Base-by-base conservation (phyloP, 2,329 filamentous ascomycete species). In the Sclerotinia minor region DNA sequence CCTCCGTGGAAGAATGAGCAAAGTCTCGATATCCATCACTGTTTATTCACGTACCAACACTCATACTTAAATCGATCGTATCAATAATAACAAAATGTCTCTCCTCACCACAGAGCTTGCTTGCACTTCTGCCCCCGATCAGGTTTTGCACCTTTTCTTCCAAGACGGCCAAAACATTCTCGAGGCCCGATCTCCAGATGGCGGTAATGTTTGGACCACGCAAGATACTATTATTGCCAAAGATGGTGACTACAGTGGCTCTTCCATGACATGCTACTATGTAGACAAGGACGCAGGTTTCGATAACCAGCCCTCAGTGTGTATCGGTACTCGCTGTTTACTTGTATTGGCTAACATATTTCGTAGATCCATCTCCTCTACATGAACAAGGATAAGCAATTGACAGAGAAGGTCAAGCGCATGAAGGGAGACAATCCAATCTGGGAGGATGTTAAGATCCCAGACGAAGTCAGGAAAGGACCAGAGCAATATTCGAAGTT, bases 291-390 rank as follows among this genome's bases (percentile, higher is more conserved):
- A 66, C n/a, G 64, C 64, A 2, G 24, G 60, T n/a, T 59, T 59
- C 5, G 53, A 59, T 9, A 52, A 58, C 7, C 64, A 66, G 17
- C 53, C 53, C 5, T 26, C 64, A 15, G 53, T 66, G 29, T 8
- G 44, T 52, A 7, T 13, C 2, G 17, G 1, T 41, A 17, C 1
- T n/a, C n/a, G n/a, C 29, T n/a, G 13, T 5, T 38, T n/a, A 7
- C n/a, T n/a, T 59, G 2, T 3, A 49, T 38, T 13, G 24, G 17
- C 64, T 66, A n/a, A 66, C 24, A 38, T 21, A 11, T 6, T 11
- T 19, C n/a, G 17, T 26, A 66, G 64, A 66, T 66, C 26, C 64
- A 66, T 66, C 53, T 66, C 24, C 32, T 66, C 9, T 66, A 66
- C 53, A 59, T 60, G 3, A 66, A 66, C 24, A 21, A 35, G 21